Percentiles rank a stretch among this genome's conserved stretches.
Conservation (phyloP, 2,329 filamentous ascomycete genomes). For the Fusarium temperatum region DNA sequence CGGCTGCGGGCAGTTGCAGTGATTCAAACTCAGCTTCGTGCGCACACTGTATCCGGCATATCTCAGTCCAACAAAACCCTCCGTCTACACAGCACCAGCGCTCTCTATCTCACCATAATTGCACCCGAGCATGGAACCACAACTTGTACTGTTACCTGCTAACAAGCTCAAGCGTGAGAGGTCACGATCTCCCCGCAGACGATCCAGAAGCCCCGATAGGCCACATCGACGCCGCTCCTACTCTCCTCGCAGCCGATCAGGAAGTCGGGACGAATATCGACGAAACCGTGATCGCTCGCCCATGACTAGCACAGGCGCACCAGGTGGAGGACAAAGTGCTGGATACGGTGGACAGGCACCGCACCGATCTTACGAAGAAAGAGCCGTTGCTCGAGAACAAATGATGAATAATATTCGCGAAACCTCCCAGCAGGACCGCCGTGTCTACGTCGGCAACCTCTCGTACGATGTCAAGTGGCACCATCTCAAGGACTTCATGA, state of each 20-base stretch:
- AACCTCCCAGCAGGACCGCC: slow-evolving; percentile 96
- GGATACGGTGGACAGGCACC: slow-evolving; percentile 68
- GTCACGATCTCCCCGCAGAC: slow-evolving; percentile 80
- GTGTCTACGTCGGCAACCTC: slow-evolving; percentile 98
- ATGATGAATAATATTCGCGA: slow-evolving; percentile 97
- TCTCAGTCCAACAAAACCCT: slow-evolving; percentile 12
- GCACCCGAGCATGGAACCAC: slow-evolving; percentile 26
- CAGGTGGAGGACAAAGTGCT: slow-evolving; percentile 74
- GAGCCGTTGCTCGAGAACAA: slow-evolving; percentile 83
- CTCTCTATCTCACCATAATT: slow-evolving; percentile 11
- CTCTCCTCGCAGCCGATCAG: slow-evolving; percentile 80
- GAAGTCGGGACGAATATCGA: slow-evolving; percentile 79
- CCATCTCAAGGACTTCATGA: slow-evolving; percentile 99
- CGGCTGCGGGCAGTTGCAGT: slow-evolving; percentile 14
- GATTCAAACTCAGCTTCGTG: slow-evolving; percentile 23
- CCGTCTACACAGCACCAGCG: slow-evolving; percentile 8
- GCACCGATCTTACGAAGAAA: slow-evolving; percentile 85
- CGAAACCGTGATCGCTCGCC: slow-evolving; percentile 81
- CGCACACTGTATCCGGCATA: slow-evolving; percentile 12
- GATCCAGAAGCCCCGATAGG: slow-evolving; percentile 84
- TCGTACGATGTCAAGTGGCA: slow-evolving; percentile 99
- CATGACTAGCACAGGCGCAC: slow-evolving; percentile 79
- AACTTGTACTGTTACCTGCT: slow-evolving; percentile 31
- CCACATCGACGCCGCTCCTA: slow-evolving; percentile 77
- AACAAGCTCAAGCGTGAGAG: slow-evolving; percentile 76